These are phyloP conservation scores for Gigaspora rosea DNA, from an alignment of 192 early-diverging fungal genomes.

Conservation along the genomic window DNA sequence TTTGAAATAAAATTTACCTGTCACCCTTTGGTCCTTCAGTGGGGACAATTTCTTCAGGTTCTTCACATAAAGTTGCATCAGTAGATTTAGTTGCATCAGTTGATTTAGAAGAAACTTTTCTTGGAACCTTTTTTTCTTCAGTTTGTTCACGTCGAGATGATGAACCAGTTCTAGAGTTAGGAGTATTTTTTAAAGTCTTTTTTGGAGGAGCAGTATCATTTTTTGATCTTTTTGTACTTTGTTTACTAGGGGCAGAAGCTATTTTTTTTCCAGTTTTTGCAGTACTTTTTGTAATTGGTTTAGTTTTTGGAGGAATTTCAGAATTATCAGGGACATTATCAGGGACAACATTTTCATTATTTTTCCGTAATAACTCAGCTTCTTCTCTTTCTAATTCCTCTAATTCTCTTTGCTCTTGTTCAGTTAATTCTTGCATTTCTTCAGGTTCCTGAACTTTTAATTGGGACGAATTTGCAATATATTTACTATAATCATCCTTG, in stretches of 20 bases:
- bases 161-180: too few relatives aligned
- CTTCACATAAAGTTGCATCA: neutral
- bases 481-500: slow-evolving; percentile 11
- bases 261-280: too few relatives aligned
- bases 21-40: neutral
- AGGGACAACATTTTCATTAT: too few relatives aligned
- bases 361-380: neutral
- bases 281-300: too few relatives aligned
- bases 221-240: too few relatives aligned
- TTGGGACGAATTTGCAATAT: slow-evolving; percentile 16
- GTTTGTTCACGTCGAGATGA: too few relatives aligned
- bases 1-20: neutral
- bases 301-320: too few relatives aligned
- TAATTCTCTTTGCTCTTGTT: neutral
- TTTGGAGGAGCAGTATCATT: too few relatives aligned
- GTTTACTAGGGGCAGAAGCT: too few relatives aligned
- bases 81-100: too few relatives aligned
- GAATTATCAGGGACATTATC: too few relatives aligned
- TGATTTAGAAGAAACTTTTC: neutral
- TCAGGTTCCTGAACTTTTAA: neutral
- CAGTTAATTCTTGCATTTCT: neutral
- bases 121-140: neutral
- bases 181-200: too few relatives aligned
- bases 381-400: neutral
- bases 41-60: neutral